Percentiles rank a stretch among this genome's conserved stretches.
These are phyloP conservation scores for Coemansia sp. DNA, from an alignment of 192 early-diverging fungal species.

Conservation along the genomic window DNA sequence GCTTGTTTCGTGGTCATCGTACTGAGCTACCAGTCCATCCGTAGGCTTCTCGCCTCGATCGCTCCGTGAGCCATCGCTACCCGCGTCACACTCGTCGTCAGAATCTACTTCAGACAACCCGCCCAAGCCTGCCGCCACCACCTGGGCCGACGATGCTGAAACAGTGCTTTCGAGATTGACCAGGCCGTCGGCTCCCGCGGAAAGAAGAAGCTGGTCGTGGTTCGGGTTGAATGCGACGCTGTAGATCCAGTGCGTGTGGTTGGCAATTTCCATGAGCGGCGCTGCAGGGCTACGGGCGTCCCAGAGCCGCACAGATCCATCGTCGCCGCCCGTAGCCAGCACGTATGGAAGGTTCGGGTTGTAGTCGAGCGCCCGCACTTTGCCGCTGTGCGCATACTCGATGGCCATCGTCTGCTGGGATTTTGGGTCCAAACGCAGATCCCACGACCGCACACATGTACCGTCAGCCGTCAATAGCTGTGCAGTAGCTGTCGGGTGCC, in stretches of 20 bases:
- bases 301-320: conserved; percentile 87
- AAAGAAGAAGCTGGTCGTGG: conserved; percentile 90
- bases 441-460: conserved; percentile 66
- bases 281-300: conserved; percentile 63
- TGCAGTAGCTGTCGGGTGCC: conserved; percentile 21
- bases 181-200: conserved; percentile 79
- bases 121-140: conserved; percentile 21
- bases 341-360: conserved; percentile 87
- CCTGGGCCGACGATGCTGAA: conserved; percentile 78
- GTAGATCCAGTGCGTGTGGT: conserved; percentile 92
- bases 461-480: conserved; percentile 62
- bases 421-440: conserved; percentile 57
- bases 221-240: conserved; percentile 80
- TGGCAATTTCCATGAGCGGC: conserved; percentile 66
- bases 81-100: conserved; percentile 16
- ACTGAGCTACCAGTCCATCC: conserved; percentile 85
- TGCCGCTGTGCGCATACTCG: conserved; percentile 71
- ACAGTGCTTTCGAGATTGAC: conserved; percentile 87
- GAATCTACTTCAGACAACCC: not conserved
- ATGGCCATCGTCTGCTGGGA: conserved; percentile 17
- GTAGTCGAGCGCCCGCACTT: conserved; percentile 73
- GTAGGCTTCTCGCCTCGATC: conserved; percentile 35
- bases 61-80: not conserved
- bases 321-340: conserved; percentile 84
- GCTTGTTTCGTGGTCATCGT: conserved; percentile 92